Evolutionary conservation across 2,329 filamentous ascomycete genomes (phyloP), one percentile per base, ranked within the genome.

Genomic region (Apiospora malaysiana): DNA sequence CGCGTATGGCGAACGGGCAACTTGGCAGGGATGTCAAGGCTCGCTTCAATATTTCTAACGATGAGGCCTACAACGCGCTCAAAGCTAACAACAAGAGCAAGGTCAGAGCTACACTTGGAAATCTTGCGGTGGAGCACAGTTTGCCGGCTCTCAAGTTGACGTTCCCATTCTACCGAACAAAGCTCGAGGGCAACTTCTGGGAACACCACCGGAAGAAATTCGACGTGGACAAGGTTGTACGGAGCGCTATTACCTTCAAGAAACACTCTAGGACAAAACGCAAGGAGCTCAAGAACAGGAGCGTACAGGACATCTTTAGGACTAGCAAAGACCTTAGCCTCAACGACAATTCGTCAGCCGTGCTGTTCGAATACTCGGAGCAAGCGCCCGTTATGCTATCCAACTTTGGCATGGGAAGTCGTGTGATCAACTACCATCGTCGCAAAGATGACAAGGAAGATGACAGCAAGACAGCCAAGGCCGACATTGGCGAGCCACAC

Each of bases 71-170:
- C 80, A 95, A 98, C 78, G 90, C 94, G 72, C 88, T 99, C 63
- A 98, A 98, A 82, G 94, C 97, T 81, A 98, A 98, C 78, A 95
- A 97, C 78, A 94, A 97, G 83, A 94, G 94, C 86, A 98, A 97
- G 82, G 93, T 99, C 72, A 91, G 96, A 75, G 96, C 94, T 69
- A 97, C 94, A 1, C 89, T 99, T 72, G 94, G 94, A 65, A 95
- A 95, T 78, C 90, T 97, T 73, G 91, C 93, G n/a, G 91, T 99
- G 56, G 96, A 99, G 80, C 96, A 99, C 83, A 95, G 93, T 81
- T 87, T 97, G 85, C 95, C 96, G 21, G 96, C 96, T 14, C 86
- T 95, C 77, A 95, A 95, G 78, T 85, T 99, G 51, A 93, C 97
- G 73, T 98, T 94, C 89, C 96, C 96, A 49, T 98, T 97, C 85